Evolutionary conservation across 179 eudicot species (phyloP).

Genomic region (Beta macrorhiza): DNA sequence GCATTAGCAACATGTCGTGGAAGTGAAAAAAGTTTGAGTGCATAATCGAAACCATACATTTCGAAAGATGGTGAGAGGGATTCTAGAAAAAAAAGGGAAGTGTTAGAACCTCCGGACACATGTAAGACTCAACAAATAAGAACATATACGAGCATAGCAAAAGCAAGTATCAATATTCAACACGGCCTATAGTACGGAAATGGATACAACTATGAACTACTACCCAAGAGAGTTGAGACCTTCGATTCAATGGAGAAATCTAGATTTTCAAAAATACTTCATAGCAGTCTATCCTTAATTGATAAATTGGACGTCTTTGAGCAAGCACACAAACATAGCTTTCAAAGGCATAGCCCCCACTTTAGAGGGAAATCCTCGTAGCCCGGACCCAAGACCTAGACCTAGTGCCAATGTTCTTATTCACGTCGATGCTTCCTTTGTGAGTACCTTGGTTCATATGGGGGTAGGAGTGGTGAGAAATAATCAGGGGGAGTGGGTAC

Average conservation of each 20-base stretch:
- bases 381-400: no score
- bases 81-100: not conserved
- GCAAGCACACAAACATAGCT: no score
- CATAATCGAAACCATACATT: not conserved
- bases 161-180: not conserved
- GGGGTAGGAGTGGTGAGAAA: no score
- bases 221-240: not conserved
- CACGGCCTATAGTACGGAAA: not conserved
- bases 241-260: not conserved
- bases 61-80: not conserved
- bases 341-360: no score
- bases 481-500: no score
- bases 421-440: no score
- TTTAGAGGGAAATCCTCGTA: no score
- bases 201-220: not conserved
- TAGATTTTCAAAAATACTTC: no score
- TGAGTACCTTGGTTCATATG: no score
- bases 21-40: not conserved
- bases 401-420: no score
- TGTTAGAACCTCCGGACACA: not conserved
- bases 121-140: not conserved
- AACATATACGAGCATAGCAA: not conserved
- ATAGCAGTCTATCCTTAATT: no score
- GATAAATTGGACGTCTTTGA: no score
- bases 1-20: not conserved